A percentile compares a stretch with the other conserved stretches of the same genome.
These are phyloP conservation scores for Calonectria multiphialidica DNA, from an alignment of 2,329 filamentous ascomycete species.

Conservation along the genomic window DNA sequence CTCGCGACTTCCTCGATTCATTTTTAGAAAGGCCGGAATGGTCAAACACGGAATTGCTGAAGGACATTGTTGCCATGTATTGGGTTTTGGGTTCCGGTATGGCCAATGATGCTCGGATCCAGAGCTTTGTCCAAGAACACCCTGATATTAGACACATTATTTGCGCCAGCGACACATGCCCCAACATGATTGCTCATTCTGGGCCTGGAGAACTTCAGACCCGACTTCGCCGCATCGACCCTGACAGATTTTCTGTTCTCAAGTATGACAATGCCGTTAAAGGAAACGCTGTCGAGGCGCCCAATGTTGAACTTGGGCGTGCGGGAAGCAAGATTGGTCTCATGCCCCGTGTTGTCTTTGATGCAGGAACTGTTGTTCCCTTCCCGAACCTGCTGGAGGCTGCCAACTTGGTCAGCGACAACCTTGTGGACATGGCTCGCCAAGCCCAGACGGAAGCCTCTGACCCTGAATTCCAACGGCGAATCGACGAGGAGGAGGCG, in stretches of 20 bases:
- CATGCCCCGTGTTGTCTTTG: constrained; percentile 59
- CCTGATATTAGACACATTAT: constrained; percentile 78
- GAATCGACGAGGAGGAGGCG: constrained; percentile 65
- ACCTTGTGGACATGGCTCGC: constrained; percentile 66
- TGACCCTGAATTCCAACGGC: constrained; percentile 59
- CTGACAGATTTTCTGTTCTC: constrained; percentile 78
- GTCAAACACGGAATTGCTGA: constrained; percentile 73
- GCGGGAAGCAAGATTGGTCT: constrained; percentile 60
- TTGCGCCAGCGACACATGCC: constrained; percentile 78
- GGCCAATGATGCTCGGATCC: constrained; percentile 70
- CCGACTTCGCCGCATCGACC: constrained; percentile 79
- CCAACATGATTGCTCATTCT: constrained; percentile 80
- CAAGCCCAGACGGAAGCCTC: constrained; percentile 57
- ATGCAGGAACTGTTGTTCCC: constrained; percentile 60
- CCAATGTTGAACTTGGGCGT: constrained; percentile 54
- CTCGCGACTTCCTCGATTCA: constrained; percentile 75
- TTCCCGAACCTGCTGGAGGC: constrained; percentile 61
- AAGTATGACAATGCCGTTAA: constrained; percentile 67
- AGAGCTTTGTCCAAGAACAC: constrained; percentile 76
- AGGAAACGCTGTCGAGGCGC: constrained; percentile 36
- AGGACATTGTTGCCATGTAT: constrained; percentile 75
- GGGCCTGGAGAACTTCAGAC: constrained; percentile 75
- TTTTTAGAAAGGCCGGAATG: constrained; percentile 81
- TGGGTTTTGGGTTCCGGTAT: constrained; percentile 86
- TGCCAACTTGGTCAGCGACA: constrained; percentile 50